These are phyloP conservation scores for Trichoderma sp. DNA, from an alignment of 2,329 filamentous ascomycete genomes.

Conservation along the genomic window DNA sequence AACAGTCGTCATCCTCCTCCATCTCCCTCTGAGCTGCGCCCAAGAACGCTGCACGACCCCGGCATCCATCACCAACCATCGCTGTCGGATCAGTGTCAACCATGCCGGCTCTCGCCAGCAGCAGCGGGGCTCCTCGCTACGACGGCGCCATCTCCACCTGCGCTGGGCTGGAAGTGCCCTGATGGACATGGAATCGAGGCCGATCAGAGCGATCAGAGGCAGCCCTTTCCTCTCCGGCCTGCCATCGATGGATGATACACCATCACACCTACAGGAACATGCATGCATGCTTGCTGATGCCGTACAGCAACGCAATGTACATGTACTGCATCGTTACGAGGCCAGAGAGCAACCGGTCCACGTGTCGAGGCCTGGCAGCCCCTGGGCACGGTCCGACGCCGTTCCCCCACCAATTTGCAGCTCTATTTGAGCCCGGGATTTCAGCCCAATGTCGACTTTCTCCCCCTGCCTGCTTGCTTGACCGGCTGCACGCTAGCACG, in stretches of 20 bases:
- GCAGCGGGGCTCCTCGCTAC: not conserved
- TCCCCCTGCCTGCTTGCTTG: constrained; percentile 1
- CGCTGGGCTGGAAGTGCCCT: not conserved
- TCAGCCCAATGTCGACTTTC: constrained; percentile 16
- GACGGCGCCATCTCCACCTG: not conserved
- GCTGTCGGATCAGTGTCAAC: not conserved
- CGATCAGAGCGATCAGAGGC: not conserved
- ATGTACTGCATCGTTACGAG: not conserved
- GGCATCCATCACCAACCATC: not conserved
- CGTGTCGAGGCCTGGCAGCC: constrained; percentile 16
- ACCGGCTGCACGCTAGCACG: not conserved
- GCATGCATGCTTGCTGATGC: too few species aligned
- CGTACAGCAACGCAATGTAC: too few species aligned
- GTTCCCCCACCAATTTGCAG: constrained; percentile 10
- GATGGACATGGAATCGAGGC: not conserved
- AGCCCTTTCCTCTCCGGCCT: not conserved
- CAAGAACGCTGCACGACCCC: too few species aligned
- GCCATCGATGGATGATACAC: not conserved
- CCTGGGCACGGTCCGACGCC: constrained; percentile 19
- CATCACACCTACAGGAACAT: too few species aligned
- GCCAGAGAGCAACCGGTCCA: not conserved
- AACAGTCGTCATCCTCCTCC: too few species aligned
- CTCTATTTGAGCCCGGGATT: constrained; percentile 6
- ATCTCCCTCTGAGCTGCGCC: too few species aligned
- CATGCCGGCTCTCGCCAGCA: not conserved